phyloP scores from a whole-genome alignment of 768 basidiomycete species.

The Podaxis sp. region DNA sequence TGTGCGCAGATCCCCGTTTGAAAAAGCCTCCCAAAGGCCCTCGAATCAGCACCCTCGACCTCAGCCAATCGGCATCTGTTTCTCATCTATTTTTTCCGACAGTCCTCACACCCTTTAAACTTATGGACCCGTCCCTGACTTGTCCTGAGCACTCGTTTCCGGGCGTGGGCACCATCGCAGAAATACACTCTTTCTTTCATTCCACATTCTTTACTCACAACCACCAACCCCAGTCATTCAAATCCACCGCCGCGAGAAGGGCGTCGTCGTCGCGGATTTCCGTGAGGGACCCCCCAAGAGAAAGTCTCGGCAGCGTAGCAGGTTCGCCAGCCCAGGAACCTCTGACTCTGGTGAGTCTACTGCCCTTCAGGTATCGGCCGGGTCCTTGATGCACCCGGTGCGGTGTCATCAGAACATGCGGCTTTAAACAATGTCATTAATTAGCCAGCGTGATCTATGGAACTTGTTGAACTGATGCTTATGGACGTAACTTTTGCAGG shows the following conservation, averaged over 20 bases:
- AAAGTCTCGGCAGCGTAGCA: slow-evolving; percentile 23
- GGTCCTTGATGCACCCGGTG: slow-evolving; percentile 10
- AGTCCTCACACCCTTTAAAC: background rate
- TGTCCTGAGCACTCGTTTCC: background rate
- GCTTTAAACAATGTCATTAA: background rate
- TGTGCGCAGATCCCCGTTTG: background rate
- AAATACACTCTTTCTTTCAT: background rate
- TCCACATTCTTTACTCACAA: background rate
- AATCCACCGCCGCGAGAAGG: background rate
- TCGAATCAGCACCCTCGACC: background rate
- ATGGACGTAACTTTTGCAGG: slow-evolving; percentile 14
- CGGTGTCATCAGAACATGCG: slow-evolving; percentile 9
- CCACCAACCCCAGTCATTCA: background rate
- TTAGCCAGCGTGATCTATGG: slow-evolving; percentile 16
- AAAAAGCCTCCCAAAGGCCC: background rate
- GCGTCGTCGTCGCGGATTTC: slow-evolving; percentile 12
- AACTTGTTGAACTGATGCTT: slow-evolving; percentile 19
- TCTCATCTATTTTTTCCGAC: background rate
- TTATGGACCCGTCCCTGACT: background rate
- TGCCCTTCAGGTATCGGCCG: slow-evolving; percentile 1
- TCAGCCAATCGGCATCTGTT: background rate
- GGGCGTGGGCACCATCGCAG: background rate
- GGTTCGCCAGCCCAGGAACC: slow-evolving; percentile 21
- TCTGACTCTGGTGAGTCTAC: slow-evolving; percentile 29
- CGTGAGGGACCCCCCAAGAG: slow-evolving; percentile 32